A percentile compares a stretch with the other conserved stretches of the same genome.
phyloP scores from a whole-genome alignment of 805 yeast species.

The Lipomyces sp. region DNA sequence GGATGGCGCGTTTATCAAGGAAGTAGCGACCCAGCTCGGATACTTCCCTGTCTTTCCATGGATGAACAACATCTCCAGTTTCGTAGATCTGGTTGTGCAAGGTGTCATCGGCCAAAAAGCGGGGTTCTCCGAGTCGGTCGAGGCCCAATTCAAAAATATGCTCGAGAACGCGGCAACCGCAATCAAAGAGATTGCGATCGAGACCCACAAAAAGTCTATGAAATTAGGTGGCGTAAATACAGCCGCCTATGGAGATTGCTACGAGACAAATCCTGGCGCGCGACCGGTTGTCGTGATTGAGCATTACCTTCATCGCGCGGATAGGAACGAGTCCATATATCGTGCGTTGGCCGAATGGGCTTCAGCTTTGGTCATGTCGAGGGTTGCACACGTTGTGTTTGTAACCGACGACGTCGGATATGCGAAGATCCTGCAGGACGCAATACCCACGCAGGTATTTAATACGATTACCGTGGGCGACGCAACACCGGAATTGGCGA shows the following conservation, averaged over 20 bases:
- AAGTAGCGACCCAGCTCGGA: slow-evolving; percentile 77
- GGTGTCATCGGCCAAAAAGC: slow-evolving; percentile 94
- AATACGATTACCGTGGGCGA: slow-evolving; percentile 76
- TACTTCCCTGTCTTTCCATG: slow-evolving; percentile 94
- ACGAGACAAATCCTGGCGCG: slow-evolving; percentile 81
- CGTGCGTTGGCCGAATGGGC: slow-evolving; percentile 88
- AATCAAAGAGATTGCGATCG: slow-evolving; percentile 62
- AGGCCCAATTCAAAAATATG: slow-evolving; percentile 80
- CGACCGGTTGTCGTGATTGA: slow-evolving; percentile 87
- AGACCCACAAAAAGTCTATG: slow-evolving; percentile 15
- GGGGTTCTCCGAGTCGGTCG: slow-evolving; percentile 82
- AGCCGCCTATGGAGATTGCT: slow-evolving; percentile 75
- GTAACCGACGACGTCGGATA: slow-evolving; percentile 86
- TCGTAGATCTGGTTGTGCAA: slow-evolving; percentile 83
- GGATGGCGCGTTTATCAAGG: slow-evolving; percentile 68
- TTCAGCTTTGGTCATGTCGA: slow-evolving; percentile 70
- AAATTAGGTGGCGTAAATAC: slow-evolving; percentile 34
- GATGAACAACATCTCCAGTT: slow-evolving; percentile 77
- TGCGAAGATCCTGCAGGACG: slow-evolving; percentile 63
- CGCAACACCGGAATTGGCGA: slow-evolving; percentile 74
- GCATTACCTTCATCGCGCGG: slow-evolving; percentile 66
- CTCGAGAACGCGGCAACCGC: slow-evolving; percentile 73
- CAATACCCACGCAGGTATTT: slow-evolving; percentile 87
- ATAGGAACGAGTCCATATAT: slow-evolving; percentile 67
- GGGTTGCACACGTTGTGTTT: slow-evolving; percentile 86